Evolutionary conservation across 257 asterid genomes (phyloP).

Genomic region (Solanum medicagineum): DNA sequence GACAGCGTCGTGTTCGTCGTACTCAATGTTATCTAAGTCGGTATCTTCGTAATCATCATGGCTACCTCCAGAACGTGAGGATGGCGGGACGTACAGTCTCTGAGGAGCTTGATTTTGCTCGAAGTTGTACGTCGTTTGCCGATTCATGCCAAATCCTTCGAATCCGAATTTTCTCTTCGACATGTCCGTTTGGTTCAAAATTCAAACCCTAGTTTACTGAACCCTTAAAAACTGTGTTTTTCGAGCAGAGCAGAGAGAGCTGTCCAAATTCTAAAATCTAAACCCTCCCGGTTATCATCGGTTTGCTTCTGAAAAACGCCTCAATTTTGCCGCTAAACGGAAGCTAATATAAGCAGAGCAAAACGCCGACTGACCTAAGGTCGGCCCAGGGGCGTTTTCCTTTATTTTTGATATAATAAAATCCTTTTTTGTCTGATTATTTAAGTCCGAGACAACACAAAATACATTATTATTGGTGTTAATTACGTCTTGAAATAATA

Average conservation of each 20-base stretch:
- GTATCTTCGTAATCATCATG: constrained; percentile 59
- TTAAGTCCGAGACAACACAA: neutral
- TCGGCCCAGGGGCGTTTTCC: neutral
- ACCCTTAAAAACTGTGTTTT: neutral
- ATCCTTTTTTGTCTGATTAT: neutral
- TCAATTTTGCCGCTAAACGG: neutral
- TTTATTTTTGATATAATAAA: neutral
- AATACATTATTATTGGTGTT: too few species aligned
- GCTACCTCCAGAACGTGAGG: constrained; percentile 46
- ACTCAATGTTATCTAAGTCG: constrained; percentile 75
- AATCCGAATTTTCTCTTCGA: constrained; percentile 92
- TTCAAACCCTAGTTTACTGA: constrained; percentile 9
- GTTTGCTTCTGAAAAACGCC: neutral
- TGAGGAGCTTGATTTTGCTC: constrained; percentile 66
- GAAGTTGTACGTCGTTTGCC: constrained; percentile 75
- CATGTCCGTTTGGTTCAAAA: constrained; percentile 19
- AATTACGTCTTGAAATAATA: neutral
- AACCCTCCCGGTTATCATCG: neutral
- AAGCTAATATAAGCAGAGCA: neutral
- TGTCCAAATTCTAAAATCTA: neutral
- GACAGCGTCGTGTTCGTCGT: constrained; percentile 36
- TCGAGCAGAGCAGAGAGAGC: neutral
- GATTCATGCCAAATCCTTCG: constrained; percentile 86
- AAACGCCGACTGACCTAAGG: neutral
- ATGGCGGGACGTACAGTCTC: constrained; percentile 67